Percentiles rank a stretch among this genome's conserved stretches.
Conservation (phyloP, 2,329 filamentous ascomycete genomes). For the Aspergillus bombycis region DNA sequence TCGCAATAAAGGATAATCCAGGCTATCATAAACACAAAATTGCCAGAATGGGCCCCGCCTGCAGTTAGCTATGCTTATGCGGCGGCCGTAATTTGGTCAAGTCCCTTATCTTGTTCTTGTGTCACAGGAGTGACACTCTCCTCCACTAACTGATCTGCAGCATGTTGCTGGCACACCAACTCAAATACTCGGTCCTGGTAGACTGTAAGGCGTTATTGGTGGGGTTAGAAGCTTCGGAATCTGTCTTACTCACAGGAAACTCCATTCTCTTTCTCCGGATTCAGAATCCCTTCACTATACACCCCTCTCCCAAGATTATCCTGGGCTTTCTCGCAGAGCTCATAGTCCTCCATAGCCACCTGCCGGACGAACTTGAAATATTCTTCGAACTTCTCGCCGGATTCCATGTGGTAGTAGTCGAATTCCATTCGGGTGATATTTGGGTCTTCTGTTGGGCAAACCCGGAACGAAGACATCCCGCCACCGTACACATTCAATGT, state of each 20-base stretch:
- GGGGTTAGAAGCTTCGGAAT: not conserved
- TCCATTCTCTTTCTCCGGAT: conserved; percentile 59
- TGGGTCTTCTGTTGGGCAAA: conserved; percentile 56
- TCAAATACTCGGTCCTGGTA: conserved; percentile 53
- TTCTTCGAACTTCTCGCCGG: conserved; percentile 57
- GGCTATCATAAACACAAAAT: not conserved
- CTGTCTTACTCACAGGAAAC: conserved; percentile 50
- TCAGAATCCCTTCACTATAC: conserved; percentile 59
- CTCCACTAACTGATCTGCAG: conserved; percentile 33
- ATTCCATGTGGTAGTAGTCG: conserved; percentile 59
- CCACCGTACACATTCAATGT: conserved; percentile 62
- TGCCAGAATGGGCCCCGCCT: not conserved
- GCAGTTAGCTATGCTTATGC: not conserved
- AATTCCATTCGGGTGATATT: conserved; percentile 60
- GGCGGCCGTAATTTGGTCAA: not conserved
- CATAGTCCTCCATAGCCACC: conserved; percentile 60
- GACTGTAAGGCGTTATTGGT: conserved; percentile 31
- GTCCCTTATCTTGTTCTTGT: conserved; percentile 10
- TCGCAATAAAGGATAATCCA: not conserved
- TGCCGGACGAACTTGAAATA: conserved; percentile 61
- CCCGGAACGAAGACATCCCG: conserved; percentile 61
- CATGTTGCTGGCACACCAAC: conserved; percentile 49
- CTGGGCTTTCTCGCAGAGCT: conserved; percentile 61
- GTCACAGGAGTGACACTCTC: conserved; percentile 7
- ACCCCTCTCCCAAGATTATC: conserved; percentile 57